Conservation (phyloP, 139 green algal genomes). For the Auxenochlorella protothecoides region DNA sequence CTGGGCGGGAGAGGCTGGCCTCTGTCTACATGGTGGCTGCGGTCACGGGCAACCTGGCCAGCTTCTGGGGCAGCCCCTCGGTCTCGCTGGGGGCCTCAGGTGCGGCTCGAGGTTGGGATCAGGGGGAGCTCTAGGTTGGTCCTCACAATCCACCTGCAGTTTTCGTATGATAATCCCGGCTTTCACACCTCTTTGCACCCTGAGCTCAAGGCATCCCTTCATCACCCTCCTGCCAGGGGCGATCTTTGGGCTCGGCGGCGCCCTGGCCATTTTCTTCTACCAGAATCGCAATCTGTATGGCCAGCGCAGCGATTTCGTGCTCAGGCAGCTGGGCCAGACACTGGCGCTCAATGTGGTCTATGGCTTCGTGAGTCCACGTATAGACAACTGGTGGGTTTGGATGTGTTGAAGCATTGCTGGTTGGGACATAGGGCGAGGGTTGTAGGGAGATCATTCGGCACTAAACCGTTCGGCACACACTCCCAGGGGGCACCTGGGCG, state of each 20-base stretch:
- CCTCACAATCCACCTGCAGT: not conserved
- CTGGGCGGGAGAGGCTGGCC: conserved; percentile 4
- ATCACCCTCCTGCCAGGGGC: conserved; percentile 4
- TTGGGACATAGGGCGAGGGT: too few species aligned
- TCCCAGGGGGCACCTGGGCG: conserved; percentile 36
- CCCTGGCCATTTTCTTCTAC: conserved; percentile 32
- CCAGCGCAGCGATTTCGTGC: conserved; percentile 17
- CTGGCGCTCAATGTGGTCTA: conserved; percentile 33
- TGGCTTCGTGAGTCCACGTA: conserved; percentile 18
- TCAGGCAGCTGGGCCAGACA: conserved; percentile 25
- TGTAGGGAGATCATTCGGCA: too few species aligned
- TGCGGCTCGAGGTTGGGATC: conserved; percentile 5
- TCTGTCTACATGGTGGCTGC: conserved; percentile 24
- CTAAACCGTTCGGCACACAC: too few species aligned
- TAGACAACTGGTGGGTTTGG: conserved; percentile 32
- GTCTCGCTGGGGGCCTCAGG: conserved; percentile 27
- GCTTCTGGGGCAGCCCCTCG: conserved; percentile 19
- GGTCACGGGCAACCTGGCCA: conserved; percentile 32
- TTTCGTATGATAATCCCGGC: not conserved
- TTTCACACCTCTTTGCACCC: conserved; percentile 1
- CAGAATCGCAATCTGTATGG: conserved; percentile 25
- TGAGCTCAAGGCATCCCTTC: not conserved
- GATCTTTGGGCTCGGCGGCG: conserved; percentile 37
- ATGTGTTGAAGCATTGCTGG: too few species aligned
- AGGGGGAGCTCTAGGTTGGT: not conserved